phyloP scores from a whole-genome alignment of 108 stramenopile genomes.

The Fistulifera pelliculosa region DNA sequence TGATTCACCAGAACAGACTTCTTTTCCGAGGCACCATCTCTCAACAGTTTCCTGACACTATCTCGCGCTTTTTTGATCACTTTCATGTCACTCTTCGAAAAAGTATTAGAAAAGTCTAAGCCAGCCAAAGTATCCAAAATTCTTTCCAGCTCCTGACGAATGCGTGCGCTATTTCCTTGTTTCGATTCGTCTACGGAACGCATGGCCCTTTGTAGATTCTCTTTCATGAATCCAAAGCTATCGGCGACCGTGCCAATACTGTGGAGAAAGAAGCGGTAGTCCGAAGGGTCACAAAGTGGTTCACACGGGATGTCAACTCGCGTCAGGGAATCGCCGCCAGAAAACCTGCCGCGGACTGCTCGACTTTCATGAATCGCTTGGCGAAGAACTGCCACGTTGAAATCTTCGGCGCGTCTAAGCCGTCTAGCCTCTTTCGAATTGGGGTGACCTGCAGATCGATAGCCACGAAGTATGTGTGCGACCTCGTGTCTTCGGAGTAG shows the following conservation, averaged over 20 bases:
- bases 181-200: not conserved
- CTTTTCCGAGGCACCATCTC: conserved; percentile 2
- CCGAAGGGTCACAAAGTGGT: conserved; percentile 34
- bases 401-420: conserved; percentile 63
- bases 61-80: conserved; percentile 25
- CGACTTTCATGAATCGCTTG: conserved; percentile 25
- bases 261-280: conserved; percentile 70
- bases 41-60: conserved; percentile 27
- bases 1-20: not conserved
- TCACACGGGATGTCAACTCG: conserved; percentile 29
- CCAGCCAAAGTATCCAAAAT: conserved; percentile 23
- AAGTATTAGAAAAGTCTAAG: not conserved
- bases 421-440: conserved; percentile 81
- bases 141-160: conserved; percentile 27
- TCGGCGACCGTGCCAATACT: conserved; percentile 29
- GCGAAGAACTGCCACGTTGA: conserved; percentile 40
- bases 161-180: conserved; percentile 1
- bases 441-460: conserved; percentile 76
- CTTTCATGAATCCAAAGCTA: not conserved
- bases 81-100: conserved; percentile 4
- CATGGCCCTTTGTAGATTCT: conserved; percentile 1
- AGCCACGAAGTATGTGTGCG: conserved; percentile 65
- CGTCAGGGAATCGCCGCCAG: not conserved
- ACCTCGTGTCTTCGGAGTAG: conserved; percentile 27
- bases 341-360: not conserved